Conservation (phyloP, 192 early-diverging fungal species). For the Umbelopsis vinacea region DNA sequence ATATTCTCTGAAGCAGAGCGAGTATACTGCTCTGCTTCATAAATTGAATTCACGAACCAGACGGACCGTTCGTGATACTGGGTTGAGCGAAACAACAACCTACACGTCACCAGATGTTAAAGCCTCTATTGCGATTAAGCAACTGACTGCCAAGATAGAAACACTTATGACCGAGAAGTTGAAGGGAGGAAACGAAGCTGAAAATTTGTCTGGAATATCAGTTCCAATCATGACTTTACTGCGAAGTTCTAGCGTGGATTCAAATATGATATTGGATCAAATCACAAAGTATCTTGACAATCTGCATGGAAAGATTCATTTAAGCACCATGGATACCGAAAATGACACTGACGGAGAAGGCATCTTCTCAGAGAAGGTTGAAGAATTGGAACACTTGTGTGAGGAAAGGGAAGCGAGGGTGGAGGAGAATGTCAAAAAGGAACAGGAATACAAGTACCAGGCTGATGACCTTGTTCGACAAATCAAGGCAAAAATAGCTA, state of each 20-base stretch:
- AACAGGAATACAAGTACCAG: background rate
- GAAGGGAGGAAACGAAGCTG: too few relatives aligned
- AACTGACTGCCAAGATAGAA: background rate
- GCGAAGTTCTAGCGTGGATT: background rate
- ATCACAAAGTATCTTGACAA: background rate
- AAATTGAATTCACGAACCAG: background rate
- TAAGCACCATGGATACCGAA: background rate
- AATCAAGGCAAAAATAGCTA: background rate
- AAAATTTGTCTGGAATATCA: background rate
- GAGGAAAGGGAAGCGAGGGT: background rate
- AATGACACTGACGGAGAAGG: background rate
- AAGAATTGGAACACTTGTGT: background rate
- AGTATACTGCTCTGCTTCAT: background rate
- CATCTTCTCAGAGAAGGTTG: background rate
- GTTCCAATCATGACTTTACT: constrained; percentile 1
- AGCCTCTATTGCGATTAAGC: constrained; percentile 5
- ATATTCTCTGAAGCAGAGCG: background rate
- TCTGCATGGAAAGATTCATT: background rate
- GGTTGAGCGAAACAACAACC: background rate
- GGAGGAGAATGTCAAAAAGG: background rate
- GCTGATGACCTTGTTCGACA: constrained; percentile 3
- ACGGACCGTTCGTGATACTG: background rate
- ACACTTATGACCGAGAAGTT: background rate
- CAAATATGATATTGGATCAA: constrained; percentile 6
- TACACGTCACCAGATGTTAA: background rate